These are phyloP conservation scores for Antarctomyces pellizariae DNA, from an alignment of 495 filamentous ascomycete genomes.

Conservation along the genomic window DNA sequence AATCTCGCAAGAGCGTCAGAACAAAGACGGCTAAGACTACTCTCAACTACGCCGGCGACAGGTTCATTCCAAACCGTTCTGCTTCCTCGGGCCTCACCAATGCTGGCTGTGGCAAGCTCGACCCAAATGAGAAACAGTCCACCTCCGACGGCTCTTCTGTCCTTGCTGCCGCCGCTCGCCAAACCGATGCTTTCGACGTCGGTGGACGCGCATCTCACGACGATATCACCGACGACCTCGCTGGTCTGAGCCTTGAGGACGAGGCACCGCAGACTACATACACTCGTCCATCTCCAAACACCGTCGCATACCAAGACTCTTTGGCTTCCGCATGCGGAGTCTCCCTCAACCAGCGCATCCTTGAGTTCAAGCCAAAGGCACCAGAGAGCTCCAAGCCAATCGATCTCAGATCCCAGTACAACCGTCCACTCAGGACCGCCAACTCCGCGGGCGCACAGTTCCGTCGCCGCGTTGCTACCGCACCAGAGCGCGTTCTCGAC, in stretches of 20 bases:
- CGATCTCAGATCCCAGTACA: conserved; percentile 92
- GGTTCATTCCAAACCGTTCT: conserved; percentile 83
- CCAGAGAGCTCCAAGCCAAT: conserved; percentile 96
- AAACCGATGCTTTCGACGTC: conserved; percentile 41
- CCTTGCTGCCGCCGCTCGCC: conserved; percentile 41
- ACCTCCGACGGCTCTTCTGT: conserved; percentile 44
- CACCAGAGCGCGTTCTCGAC: conserved; percentile 92
- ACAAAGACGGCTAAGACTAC: conserved; percentile 57
- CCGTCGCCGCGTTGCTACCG: conserved; percentile 73
- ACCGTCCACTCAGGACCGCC: conserved; percentile 71
- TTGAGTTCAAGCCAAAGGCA: conserved; percentile 94
- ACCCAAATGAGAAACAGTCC: conserved; percentile 34
- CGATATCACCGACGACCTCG: conserved; percentile 55
- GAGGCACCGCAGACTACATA: conserved; percentile 31
- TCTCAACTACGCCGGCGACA: conserved; percentile 63
- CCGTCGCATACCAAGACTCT: conserved; percentile 78
- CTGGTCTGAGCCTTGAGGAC: conserved; percentile 41
- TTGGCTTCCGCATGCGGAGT: conserved; percentile 84
- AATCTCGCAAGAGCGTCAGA: conserved; percentile 36
- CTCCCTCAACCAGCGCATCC: conserved; percentile 75
- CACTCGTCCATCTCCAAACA: conserved; percentile 60
- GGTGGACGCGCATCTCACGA: conserved; percentile 41
- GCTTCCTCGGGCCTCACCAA: conserved; percentile 76
- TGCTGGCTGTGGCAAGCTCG: conserved; percentile 58
- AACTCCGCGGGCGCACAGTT: conserved; percentile 54